Base-by-base conservation (phyloP, 2,329 filamentous ascomycete genomes). In the Colletotrichum tropicicola region DNA sequence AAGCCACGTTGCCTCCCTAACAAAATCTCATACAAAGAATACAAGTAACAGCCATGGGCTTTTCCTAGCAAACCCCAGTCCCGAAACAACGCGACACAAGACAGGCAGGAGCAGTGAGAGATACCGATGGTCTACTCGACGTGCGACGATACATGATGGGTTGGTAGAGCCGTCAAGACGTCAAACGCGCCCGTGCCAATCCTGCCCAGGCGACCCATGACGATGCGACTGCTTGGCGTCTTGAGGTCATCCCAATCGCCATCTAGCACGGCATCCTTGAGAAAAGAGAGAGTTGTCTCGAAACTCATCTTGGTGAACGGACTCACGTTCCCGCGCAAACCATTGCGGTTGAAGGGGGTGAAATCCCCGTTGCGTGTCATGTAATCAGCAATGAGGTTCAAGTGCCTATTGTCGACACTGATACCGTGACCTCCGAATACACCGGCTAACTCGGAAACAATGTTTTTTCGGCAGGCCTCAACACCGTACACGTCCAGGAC, bases 301-400 rank as follows among this genome's bases (percentile, higher is more conserved):
- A 98, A 99, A 77, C 93, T 97, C 95, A 98, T 98, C 86, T 98
- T 98, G 80, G 96, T 95, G 71, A 99, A 95, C 0, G 96, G 94
- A 70, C 91, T 94, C 27, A 95, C 91, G 73, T 93, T 94, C 69
- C 92, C 90, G 74, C 89, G 90, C 66, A 99, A 83, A 1, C 95
- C 96, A 74, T 92, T 97, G 51, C 96, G 91, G 79, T 93, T 97
- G 82, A 99, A 99, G 1, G 96, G 91, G 49, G 90, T 92, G 81
- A 97, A 99, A 2, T 89, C 90, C 69, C 96, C 96, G 65, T 90
- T 91, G 56, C 95, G 88, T n/a, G 96, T 99, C 96, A 99, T 99
- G 77, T 93, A 93, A 77, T 99, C 96, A 48, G 92, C 95, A 71
- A 99, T 98, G 70, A 99, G 86, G 79, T 96, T 98, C 70, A 99